These are phyloP conservation scores for Crithidia thermophila DNA, from an alignment of 208 protist genomes.

Conservation along the genomic window DNA sequence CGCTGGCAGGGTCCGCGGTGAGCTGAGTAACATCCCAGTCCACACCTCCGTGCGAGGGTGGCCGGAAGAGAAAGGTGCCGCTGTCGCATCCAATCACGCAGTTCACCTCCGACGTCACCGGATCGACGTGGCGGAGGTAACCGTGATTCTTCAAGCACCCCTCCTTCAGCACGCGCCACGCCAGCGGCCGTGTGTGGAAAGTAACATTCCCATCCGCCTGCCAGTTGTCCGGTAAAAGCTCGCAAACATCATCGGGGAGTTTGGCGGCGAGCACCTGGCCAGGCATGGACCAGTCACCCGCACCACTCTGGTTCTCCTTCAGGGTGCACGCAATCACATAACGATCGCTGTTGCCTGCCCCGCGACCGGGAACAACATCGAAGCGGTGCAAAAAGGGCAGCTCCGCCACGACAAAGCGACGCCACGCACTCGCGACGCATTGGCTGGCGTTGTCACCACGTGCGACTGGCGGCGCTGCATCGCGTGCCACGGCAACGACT, in stretches of 20 bases:
- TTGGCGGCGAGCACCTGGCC: background rate
- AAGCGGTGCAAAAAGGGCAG: constrained; percentile 13
- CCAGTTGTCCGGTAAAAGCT: background rate
- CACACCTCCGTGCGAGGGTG: background rate
- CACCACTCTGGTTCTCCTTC: background rate
- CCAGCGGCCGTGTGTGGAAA: background rate
- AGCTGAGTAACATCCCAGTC: background rate
- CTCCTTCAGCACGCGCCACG: background rate
- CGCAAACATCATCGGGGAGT: background rate
- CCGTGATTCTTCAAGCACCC: constrained; percentile 4
- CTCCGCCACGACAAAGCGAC: background rate
- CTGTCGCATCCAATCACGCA: constrained; percentile 6
- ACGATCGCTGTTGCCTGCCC: background rate
- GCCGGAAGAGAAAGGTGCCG: constrained; percentile 7
- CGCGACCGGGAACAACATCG: constrained; percentile 3
- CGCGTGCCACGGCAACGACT: background rate
- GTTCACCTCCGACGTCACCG: constrained; percentile 2
- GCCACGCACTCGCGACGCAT: background rate
- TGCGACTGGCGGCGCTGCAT: background rate
- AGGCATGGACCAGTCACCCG: constrained; percentile 8
- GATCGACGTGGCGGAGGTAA: background rate
- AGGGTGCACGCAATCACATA: constrained; percentile 1
- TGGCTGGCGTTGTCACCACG: background rate
- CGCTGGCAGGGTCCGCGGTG: background rate
- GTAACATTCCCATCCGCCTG: background rate